phyloP scores from a whole-genome alignment of 257 asterid genomes.

The Osmanthus fragrans region DNA sequence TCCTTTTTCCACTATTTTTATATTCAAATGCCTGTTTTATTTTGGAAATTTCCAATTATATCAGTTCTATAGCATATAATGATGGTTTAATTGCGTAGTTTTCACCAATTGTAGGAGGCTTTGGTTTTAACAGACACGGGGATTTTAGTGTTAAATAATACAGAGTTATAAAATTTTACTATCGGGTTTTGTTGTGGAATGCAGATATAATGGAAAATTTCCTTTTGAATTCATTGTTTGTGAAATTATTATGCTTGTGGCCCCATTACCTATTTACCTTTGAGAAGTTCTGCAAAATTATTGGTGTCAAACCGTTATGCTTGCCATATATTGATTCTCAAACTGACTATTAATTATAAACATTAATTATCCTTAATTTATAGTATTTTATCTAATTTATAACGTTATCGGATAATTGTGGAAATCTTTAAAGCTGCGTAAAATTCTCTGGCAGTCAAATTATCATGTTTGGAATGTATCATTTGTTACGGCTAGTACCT shows the following conservation, averaged over 20 bases:
- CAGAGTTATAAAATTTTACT: neutral
- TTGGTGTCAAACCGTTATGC: neutral
- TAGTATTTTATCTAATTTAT: neutral
- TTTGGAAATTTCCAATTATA: neutral
- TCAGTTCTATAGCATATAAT: neutral
- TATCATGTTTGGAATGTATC: neutral
- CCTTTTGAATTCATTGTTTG: neutral
- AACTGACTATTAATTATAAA: neutral
- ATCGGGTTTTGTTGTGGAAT: neutral
- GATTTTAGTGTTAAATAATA: neutral
- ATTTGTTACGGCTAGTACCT: neutral
- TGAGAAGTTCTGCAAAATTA: neutral
- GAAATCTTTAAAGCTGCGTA: constrained; percentile 1
- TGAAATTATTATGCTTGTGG: neutral
- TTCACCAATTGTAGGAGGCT: neutral
- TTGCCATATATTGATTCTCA: neutral
- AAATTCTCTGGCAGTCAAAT: neutral
- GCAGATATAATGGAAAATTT: neutral
- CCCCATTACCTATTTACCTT: neutral
- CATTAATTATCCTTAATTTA: neutral
- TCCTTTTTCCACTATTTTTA: neutral
- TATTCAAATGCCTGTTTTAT: neutral
- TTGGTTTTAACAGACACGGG: neutral
- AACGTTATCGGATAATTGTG: neutral
- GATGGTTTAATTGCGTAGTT: neutral